Conservation (phyloP, 106 monocot species). For the Phalaenopsis equestris region DNA sequence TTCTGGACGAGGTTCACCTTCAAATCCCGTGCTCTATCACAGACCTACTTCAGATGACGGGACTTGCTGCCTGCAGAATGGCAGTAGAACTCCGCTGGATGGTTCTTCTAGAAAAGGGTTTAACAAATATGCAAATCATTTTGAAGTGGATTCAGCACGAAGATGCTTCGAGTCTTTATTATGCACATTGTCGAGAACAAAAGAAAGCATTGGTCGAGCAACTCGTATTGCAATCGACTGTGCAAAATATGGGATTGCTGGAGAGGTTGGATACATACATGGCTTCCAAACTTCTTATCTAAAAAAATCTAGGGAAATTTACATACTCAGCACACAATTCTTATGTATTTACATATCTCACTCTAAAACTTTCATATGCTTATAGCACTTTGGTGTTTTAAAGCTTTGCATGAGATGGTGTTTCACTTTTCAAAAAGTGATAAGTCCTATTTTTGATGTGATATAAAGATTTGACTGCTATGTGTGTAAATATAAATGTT, state of each 20-base stretch:
- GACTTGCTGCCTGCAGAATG: conserved; percentile 18
- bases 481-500: no score
- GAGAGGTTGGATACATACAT: conserved; percentile 46
- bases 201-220: conserved; percentile 92
- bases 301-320: background rate
- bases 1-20: conserved; percentile 37
- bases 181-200: conserved; percentile 74
- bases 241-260: conserved; percentile 74
- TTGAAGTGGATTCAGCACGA: conserved; percentile 52
- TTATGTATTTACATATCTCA: no score
- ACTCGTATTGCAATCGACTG: conserved; percentile 88
- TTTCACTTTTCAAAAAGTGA: no score
- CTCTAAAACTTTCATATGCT: no score
- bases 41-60: conserved; percentile 35
- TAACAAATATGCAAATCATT: conserved; percentile 22
- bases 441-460: no score
- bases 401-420: no score
- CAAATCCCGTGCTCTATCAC: conserved; percentile 12
- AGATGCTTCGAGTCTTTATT: conserved; percentile 70
- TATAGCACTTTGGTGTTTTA: no score
- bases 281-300: background rate
- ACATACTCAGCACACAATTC: no score
- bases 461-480: no score
- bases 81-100: conserved; percentile 27
- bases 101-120: conserved; percentile 16